Conservation (phyloP, 2,329 filamentous ascomycete genomes). For the Sclerotinia subarctica region DNA sequence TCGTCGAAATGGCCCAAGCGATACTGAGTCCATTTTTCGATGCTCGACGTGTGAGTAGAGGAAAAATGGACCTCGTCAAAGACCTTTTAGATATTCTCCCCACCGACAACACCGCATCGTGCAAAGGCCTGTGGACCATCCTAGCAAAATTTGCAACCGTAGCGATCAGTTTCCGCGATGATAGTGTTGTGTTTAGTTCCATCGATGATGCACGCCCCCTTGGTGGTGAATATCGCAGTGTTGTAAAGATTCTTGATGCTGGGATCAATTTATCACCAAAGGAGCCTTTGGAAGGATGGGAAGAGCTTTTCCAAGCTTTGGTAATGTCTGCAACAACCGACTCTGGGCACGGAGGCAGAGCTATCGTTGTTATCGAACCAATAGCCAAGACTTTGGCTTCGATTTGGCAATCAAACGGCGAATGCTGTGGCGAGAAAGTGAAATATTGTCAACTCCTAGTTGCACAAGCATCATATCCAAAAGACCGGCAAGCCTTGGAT, state of each 20-base stretch:
- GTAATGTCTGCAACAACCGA: conserved; percentile 57
- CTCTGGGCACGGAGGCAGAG: conserved; percentile 64
- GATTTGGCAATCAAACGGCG: conserved; percentile 37
- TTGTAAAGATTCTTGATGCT: conserved; percentile 63
- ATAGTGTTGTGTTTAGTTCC: conserved; percentile 35
- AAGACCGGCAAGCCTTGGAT: conserved; percentile 61
- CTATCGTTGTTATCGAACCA: conserved; percentile 67
- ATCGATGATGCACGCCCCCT: conserved; percentile 46
- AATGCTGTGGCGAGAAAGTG: conserved; percentile 28
- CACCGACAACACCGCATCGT: conserved; percentile 32
- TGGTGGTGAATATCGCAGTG: conserved; percentile 67
- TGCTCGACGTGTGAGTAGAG: conserved; percentile 38
- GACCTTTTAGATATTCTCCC: conserved; percentile 33
- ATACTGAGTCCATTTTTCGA: conserved; percentile 59
- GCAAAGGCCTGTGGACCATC: conserved; percentile 33
- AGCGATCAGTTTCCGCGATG: conserved; percentile 28
- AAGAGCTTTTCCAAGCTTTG: conserved; percentile 54
- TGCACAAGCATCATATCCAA: conserved; percentile 50
- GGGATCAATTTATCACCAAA: conserved; percentile 47
- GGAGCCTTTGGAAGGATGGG: conserved; percentile 41
- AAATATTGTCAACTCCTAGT: conserved; percentile 36
- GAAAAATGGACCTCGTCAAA: conserved; percentile 41
- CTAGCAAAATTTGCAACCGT: conserved; percentile 34
- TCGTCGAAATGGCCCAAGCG: conserved; percentile 41
- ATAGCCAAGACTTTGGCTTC: conserved; percentile 54